Conservation (phyloP, 1,284 basidiomycete species). For the Porogramme epimiltina region DNA sequence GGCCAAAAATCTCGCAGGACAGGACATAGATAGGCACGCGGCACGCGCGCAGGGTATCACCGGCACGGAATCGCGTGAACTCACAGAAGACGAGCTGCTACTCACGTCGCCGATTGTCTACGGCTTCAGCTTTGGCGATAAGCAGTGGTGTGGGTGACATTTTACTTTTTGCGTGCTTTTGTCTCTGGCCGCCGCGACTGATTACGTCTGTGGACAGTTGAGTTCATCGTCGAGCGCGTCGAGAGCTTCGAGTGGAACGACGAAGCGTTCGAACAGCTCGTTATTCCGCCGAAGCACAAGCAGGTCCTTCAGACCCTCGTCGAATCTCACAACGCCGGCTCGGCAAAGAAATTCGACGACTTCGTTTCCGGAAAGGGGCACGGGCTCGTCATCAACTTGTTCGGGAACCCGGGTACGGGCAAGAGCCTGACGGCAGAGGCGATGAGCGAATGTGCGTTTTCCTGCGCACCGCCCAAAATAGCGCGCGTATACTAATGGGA, state of each 20-base stretch:
- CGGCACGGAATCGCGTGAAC: constrained; percentile 29
- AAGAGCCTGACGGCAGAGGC: constrained; percentile 57
- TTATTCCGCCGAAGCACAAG: constrained; percentile 55
- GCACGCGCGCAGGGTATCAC: constrained; percentile 12
- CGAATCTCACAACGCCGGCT: constrained; percentile 52
- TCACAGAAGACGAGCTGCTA: constrained; percentile 53
- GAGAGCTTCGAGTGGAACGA: constrained; percentile 54
- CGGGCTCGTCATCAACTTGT: constrained; percentile 61
- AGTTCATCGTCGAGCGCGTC: constrained; percentile 56
- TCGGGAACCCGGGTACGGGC: constrained; percentile 65
- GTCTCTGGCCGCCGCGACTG: neutral
- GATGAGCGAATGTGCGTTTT: constrained; percentile 36
- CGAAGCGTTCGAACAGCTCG: constrained; percentile 60
- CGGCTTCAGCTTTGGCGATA: constrained; percentile 61
- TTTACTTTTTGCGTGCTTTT: neutral
- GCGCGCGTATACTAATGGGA: constrained; percentile 1
- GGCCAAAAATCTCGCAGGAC: constrained; percentile 28
- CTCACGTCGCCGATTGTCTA: constrained; percentile 57
- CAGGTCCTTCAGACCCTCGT: constrained; percentile 56
- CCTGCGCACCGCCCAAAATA: neutral
- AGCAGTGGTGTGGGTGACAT: constrained; percentile 53
- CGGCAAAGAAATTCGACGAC: constrained; percentile 51
- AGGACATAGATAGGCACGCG: constrained; percentile 33
- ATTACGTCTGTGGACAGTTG: constrained; percentile 43
- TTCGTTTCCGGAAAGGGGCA: constrained; percentile 65